Percentiles rank a stretch among this genome's conserved stretches.
Evolutionary conservation across 352 stramenopile genomes (phyloP).

Genomic region (Globisporangium uncinulatum): DNA sequence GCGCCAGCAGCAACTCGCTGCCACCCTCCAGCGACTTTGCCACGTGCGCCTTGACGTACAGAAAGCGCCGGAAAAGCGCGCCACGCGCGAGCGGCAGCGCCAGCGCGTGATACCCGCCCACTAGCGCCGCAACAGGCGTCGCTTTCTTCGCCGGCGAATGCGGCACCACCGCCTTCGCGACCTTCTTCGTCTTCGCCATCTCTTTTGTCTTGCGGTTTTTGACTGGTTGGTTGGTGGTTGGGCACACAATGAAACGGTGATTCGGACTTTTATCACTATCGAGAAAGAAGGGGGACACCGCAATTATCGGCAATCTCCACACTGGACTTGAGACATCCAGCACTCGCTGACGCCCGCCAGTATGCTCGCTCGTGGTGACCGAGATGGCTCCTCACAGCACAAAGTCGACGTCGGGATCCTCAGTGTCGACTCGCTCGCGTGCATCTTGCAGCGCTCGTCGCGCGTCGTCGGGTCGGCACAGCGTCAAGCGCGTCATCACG

Average conservation of each 20-base stretch:
- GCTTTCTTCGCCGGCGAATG: neutral
- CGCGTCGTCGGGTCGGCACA: neutral
- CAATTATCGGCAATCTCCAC: too few relatives aligned
- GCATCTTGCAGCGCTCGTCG: constrained; percentile 6
- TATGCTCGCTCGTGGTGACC: too few relatives aligned
- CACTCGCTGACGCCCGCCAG: too few relatives aligned
- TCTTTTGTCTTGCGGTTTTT: too few relatives aligned
- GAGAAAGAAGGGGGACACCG: too few relatives aligned
- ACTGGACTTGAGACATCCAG: too few relatives aligned
- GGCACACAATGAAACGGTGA: too few relatives aligned
- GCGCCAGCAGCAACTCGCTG: constrained; percentile 40
- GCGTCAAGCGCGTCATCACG: neutral
- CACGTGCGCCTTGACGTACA: constrained; percentile 74
- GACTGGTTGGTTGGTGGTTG: too few relatives aligned
- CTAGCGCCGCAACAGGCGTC: constrained; percentile 11
- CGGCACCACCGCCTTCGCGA: neutral
- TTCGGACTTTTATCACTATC: too few relatives aligned
- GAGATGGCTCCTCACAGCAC: too few relatives aligned
- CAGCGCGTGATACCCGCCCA: constrained; percentile 70
- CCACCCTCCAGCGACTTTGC: constrained; percentile 31
- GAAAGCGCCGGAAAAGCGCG: constrained; percentile 46
- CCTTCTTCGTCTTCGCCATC: neutral
- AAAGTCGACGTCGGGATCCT: constrained; percentile 14
- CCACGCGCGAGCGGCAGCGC: constrained; percentile 59
- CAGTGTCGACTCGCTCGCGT: constrained; percentile 22